Conservation (phyloP, 2,329 filamentous ascomycete species). For the Epichloe sp. region DNA sequence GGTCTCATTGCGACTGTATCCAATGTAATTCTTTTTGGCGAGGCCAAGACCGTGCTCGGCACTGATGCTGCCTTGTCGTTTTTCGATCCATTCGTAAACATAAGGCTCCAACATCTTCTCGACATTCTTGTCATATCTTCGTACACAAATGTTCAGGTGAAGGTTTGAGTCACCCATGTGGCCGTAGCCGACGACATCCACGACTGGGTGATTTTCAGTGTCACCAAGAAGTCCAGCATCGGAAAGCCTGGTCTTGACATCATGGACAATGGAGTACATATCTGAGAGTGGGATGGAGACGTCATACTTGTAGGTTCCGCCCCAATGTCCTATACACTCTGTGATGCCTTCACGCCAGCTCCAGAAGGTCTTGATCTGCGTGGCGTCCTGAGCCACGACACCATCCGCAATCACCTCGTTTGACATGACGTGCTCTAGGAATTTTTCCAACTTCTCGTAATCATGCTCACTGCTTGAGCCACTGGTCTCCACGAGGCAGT, state of each 20-base stretch:
- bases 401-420: constrained; percentile 80
- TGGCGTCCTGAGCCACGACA: constrained; percentile 85
- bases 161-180: constrained; percentile 97
- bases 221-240: constrained; percentile 67
- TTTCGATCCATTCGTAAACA: constrained; percentile 92
- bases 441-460: constrained; percentile 75
- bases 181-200: constrained; percentile 88
- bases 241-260: constrained; percentile 59
- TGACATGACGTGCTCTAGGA: constrained; percentile 85
- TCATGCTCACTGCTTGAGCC: constrained; percentile 93
- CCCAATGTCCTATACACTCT: constrained; percentile 78
- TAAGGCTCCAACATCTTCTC: constrained; percentile 85
- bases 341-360: constrained; percentile 86
- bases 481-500: constrained; percentile 92
- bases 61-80: constrained; percentile 83
- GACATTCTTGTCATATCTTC: constrained; percentile 74
- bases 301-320: constrained; percentile 97
- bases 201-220: constrained; percentile 61
- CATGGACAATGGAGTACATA: constrained; percentile 81
- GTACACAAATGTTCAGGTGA: constrained; percentile 78
- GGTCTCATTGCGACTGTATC: constrained; percentile 78
- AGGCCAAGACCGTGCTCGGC: constrained; percentile 91
- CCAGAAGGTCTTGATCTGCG: constrained; percentile 78
- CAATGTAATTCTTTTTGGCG: constrained; percentile 88
- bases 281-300: constrained; percentile 82